phyloP scores from a whole-genome alignment of 495 filamentous ascomycete genomes.

The Neurospora sp. region DNA sequence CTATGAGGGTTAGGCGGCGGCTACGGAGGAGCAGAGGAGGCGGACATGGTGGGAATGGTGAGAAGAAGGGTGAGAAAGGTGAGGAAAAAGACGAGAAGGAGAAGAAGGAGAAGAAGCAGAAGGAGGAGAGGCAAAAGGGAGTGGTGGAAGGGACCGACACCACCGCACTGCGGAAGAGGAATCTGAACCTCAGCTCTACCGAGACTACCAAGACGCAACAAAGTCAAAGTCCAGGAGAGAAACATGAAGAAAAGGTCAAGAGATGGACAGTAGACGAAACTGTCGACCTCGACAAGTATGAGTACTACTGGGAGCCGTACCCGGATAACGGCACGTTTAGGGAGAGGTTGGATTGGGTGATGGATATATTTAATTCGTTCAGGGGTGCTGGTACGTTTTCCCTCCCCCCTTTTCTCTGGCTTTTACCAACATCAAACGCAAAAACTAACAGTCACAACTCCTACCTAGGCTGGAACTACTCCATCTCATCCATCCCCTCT shows the following conservation, averaged over 20 bases:
- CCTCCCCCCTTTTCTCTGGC: neutral
- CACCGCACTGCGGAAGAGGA: too few species aligned
- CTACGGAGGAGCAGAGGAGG: neutral
- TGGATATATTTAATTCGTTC: conserved; percentile 59
- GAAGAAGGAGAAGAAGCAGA: neutral
- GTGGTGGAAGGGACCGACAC: too few species aligned
- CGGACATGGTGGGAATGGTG: neutral
- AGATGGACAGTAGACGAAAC: conserved; percentile 20
- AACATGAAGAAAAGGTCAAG: conserved; percentile 22
- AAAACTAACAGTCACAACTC: neutral
- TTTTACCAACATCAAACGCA: neutral
- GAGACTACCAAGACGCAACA: neutral
- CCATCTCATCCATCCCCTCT: conserved; percentile 47
- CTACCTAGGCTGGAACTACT: conserved; percentile 61
- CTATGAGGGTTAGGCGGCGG: conserved; percentile 43
- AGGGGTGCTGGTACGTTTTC: conserved; percentile 43
- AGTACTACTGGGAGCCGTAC: conserved; percentile 64
- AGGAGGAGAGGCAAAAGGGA: too few species aligned
- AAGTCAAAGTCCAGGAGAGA: neutral
- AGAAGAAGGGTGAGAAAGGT: neutral
- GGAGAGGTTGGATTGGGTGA: conserved; percentile 61
- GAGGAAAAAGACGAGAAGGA: conserved; percentile 9
- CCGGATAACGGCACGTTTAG: conserved; percentile 43
- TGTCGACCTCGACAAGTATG: conserved; percentile 16
- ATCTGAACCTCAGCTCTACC: neutral